Evolutionary conservation across 129 eudicot genomes (phyloP).

Genomic region (Lonicera japonica): DNA sequence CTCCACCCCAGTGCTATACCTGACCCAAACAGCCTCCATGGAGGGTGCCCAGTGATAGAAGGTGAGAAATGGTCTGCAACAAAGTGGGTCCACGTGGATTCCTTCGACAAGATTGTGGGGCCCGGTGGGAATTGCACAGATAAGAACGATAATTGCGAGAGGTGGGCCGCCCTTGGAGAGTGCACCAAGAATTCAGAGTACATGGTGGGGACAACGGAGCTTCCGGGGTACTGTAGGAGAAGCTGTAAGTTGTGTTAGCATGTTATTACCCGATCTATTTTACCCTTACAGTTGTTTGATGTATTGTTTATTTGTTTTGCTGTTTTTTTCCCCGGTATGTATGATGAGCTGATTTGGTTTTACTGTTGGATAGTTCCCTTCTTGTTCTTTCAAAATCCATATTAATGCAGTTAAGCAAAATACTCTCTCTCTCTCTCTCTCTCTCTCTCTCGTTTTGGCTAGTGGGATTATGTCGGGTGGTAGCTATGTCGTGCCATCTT

Average conservation of each 20-base stretch:
- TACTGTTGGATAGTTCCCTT: no score
- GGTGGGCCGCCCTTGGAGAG: slow-evolving; percentile 72
- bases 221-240: slow-evolving; percentile 55
- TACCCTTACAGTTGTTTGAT: background rate
- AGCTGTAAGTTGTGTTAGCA: slow-evolving; percentile 41
- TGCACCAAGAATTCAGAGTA: slow-evolving; percentile 59
- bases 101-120: slow-evolving; percentile 45
- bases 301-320: background rate
- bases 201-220: slow-evolving; percentile 53
- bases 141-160: slow-evolving; percentile 39
- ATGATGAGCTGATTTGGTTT: no score
- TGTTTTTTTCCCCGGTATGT: background rate
- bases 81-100: slow-evolving; percentile 66
- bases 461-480: no score
- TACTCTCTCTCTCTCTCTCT: no score
- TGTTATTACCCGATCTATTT: background rate
- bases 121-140: slow-evolving; percentile 38
- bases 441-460: no score
- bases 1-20: slow-evolving; percentile 72
- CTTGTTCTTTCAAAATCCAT: no score
- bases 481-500: no score
- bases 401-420: no score
- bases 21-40: slow-evolving; percentile 64
- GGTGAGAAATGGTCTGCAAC: slow-evolving; percentile 82
- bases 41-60: slow-evolving; percentile 56